Evolutionary conservation across 768 basidiomycete genomes (phyloP), one percentile per base, ranked within the genome.

Genomic region (Boletellus emodensis): DNA sequence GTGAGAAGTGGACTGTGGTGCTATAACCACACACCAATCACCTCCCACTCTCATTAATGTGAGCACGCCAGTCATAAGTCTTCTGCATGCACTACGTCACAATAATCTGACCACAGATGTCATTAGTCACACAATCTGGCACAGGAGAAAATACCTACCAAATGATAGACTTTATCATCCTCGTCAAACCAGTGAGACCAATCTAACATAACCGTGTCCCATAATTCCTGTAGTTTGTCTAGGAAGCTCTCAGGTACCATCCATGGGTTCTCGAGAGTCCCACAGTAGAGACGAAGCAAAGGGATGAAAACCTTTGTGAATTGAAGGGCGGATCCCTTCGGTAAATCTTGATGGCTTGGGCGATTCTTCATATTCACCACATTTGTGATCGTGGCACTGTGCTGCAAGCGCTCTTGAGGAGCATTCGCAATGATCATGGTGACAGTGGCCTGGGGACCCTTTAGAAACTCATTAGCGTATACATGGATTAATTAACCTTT

Each of bases 241-340:
- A 41, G 1, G 11, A 48, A 34, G 3, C 24, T 0, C 1, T 41
- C 24, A 24, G 40, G 20, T 3, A 39, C 17, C 18, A 24, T 18
- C 47, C 40, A 48, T 3, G 32, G 47, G 11, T 40, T 48, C 22
- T 48, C 20, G 1, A 48, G 40, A 1, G 47, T 48, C 9, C 47
- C 47, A 34, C 14, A 40, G 32, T 41, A 48, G 4, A 40, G 47
- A 7, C 22, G 9, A 5, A 48, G 20, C 30, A 48, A 28, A 10
- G 47, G 40, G 6, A 41, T 41, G 33, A 48, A 41, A 34, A 34
- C 14, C 32, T 48, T 48, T 1, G 14, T 48, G 33, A 48, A 48
- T 6, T n/a, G 5, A 11, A 5, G 1, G 32, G 10, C 5, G 1
- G 40, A 33, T 14, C 47, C 40, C 10, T 41, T 10, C 3, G 15